A percentile compares a stretch with the other conserved stretches of the same genome.
These are phyloP conservation scores for Talaromyces ruber DNA, from an alignment of 495 filamentous ascomycete species.

Conservation along the genomic window DNA sequence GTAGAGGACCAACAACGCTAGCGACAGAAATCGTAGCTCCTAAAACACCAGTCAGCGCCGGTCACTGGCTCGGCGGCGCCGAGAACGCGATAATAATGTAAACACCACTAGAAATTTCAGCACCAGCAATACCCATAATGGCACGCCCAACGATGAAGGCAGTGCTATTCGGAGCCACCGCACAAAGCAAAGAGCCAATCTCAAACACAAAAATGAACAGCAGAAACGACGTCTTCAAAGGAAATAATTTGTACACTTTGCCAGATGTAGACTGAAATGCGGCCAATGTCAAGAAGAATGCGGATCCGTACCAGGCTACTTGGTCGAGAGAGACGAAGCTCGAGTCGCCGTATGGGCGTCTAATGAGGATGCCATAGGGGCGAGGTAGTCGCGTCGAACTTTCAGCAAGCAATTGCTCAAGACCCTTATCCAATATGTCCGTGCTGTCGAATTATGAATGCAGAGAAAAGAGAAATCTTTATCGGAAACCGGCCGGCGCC, in stretches of 20 bases:
- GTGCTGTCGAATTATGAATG: neutral
- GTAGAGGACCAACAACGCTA: constrained; percentile 34
- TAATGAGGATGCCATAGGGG: neutral
- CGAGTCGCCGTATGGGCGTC: neutral
- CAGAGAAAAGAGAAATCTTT: neutral
- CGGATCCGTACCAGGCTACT: constrained; percentile 47
- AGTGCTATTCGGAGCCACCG: constrained; percentile 17
- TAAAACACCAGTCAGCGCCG: constrained; percentile 29
- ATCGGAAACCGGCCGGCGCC: neutral
- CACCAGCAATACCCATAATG: constrained; percentile 21
- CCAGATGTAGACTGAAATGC: constrained; percentile 46
- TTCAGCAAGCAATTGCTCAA: neutral
- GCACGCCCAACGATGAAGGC: constrained; percentile 29
- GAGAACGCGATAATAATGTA: constrained; percentile 27
- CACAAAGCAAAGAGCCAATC: constrained; percentile 47
- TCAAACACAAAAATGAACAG: constrained; percentile 61
- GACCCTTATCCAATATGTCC: neutral
- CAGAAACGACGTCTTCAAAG: constrained; percentile 42
- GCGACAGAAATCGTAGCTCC: constrained; percentile 29
- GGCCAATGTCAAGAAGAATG: constrained; percentile 46
- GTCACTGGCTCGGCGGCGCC: constrained; percentile 20
- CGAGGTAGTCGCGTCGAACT: neutral
- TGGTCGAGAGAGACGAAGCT: constrained; percentile 18
- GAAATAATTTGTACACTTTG: constrained; percentile 45
- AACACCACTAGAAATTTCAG: constrained; percentile 15